Evolutionary conservation across 2,329 filamentous ascomycete species (phyloP), one percentile per base, ranked within the genome.

Genomic region (Phialophora chinensis): DNA sequence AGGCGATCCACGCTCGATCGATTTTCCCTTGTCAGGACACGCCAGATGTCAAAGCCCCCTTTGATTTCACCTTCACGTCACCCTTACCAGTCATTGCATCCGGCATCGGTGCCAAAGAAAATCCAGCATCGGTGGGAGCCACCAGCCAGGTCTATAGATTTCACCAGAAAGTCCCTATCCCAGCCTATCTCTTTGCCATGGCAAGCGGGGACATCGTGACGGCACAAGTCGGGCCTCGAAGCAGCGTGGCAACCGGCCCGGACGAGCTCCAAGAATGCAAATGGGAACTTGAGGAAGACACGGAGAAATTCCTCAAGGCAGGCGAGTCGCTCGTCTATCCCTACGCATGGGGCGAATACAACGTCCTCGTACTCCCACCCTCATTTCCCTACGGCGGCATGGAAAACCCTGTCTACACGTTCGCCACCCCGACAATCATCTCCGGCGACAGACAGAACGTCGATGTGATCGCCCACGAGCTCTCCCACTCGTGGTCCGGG

Each of bases 21-120:
- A 87, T 98, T 68, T 96, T 98, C 78, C 95, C 95, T 6, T 98
- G 94, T 79, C 94, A 98, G 81, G 95, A 99, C 76, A 98, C 95
- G 0, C 95, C 95, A 2, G 94, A 97, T 77, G 91, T 97, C 74
- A 99, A 99, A 83, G 93, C 91, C n/a, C 96, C 93, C 1, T 93
- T 93, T 79, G 88, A 89, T 69, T 97, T 97, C 82, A 91, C 90
- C 74, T 90, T 99, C 75, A 89, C 88, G 29, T 97, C 93, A 27
- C 88, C 90, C 4, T 85, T 97, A 14, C 92, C 93, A 0, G 93
- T 97, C n/a, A 87, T 98, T 64, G 93, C 94, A 35, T 96, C 92
- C 74, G 95, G 95, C 63, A 85, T 98, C 20, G 84, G 86, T 0
- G 78, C 84, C 31, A 82, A 81, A 27, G 81, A 85, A 55, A 74